Percentiles rank a stretch among this genome's conserved stretches.
Conservation (phyloP, 805 yeast genomes). For the Suhomyces pyralidae region DNA sequence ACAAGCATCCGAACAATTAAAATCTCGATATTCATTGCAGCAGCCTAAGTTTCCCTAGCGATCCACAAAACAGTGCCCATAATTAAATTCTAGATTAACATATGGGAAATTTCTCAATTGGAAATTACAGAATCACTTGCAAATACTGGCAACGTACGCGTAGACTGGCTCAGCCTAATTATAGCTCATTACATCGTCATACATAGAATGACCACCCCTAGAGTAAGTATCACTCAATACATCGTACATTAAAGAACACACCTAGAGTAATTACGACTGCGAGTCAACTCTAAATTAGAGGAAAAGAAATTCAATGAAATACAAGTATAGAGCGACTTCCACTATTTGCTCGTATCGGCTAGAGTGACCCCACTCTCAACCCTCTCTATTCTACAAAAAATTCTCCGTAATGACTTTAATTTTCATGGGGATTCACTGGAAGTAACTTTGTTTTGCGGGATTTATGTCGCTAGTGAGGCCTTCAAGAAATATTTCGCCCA, state of each 20-base stretch:
- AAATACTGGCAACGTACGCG: background rate
- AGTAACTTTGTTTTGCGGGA: background rate
- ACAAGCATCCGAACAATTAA: background rate
- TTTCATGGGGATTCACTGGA: slow-evolving; percentile 1
- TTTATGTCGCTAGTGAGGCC: background rate
- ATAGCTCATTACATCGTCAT: background rate
- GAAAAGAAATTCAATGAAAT: background rate
- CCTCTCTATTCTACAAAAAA: background rate
- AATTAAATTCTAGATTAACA: background rate
- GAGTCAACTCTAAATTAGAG: background rate
- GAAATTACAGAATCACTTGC: background rate
- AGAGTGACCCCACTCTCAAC: background rate
- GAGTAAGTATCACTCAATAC: too few species aligned
- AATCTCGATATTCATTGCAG: background rate
- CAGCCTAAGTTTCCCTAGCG: background rate
- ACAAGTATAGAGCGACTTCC: background rate
- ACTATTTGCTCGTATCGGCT: background rate
- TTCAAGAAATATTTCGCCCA: background rate
- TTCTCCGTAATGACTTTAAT: background rate
- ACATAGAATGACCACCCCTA: too few species aligned
- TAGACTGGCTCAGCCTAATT: background rate
- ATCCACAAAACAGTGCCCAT: background rate
- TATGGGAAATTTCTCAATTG: background rate
- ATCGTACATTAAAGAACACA: background rate
- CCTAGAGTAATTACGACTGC: background rate